These are phyloP conservation scores for Thalassiosira mediterranea DNA, from an alignment of 352 stramenopile genomes.

Conservation along the genomic window DNA sequence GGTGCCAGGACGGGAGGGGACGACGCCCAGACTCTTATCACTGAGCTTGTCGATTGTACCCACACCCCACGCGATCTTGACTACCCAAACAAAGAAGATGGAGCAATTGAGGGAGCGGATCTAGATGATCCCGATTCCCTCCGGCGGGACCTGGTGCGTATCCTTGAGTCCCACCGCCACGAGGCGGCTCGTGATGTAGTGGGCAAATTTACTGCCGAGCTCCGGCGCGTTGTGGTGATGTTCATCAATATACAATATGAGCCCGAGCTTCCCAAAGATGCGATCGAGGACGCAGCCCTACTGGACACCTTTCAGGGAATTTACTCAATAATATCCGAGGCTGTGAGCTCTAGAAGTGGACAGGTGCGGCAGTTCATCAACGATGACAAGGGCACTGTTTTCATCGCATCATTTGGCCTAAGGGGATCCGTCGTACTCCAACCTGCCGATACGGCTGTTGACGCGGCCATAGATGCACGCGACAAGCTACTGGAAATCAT, in stretches of 20 bases:
- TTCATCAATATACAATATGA: conserved; percentile 44
- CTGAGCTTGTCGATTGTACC: conserved; percentile 1
- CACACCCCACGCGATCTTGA: no score
- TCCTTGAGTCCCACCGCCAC: conserved; percentile 40
- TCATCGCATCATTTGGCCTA: conserved; percentile 67
- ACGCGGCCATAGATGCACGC: conserved; percentile 35
- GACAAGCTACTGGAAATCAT: conserved; percentile 33
- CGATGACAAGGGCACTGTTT: conserved; percentile 68
- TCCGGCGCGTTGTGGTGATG: conserved; percentile 33
- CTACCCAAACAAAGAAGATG: no score
- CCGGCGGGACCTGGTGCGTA: conserved; percentile 22
- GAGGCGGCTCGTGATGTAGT: conserved; percentile 30
- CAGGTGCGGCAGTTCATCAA: conserved; percentile 70
- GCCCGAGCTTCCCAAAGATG: conserved; percentile 25
- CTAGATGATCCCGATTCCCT: neutral
- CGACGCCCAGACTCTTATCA: conserved; percentile 12
- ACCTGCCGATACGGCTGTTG: conserved; percentile 23
- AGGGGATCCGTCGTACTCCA: conserved; percentile 42
- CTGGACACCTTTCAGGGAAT: conserved; percentile 42
- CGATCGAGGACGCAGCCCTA: conserved; percentile 21
- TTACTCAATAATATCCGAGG: conserved; percentile 35
- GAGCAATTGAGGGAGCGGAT: neutral
- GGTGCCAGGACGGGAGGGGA: neutral
- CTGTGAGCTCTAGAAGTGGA: conserved; percentile 33
- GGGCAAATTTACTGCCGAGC: conserved; percentile 39